Base-by-base conservation (phyloP, 2,329 filamentous ascomycete species). In the Trichoderma brevicompactum region DNA sequence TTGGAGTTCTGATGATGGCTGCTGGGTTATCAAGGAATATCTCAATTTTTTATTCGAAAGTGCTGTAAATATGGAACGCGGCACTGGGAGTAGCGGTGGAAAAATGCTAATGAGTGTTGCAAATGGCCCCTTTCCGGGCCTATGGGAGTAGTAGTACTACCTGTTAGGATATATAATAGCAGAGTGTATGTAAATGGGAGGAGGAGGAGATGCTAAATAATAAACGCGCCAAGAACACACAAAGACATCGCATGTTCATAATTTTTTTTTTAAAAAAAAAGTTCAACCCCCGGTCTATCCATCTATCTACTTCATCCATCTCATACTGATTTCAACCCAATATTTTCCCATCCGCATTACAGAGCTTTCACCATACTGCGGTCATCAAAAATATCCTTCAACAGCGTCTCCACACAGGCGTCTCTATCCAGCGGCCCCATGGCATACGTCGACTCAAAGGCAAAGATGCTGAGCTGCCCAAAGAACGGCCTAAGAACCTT, bases 361-460 rank as follows among this genome's bases (percentile, higher is more conserved):
- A 87, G 72, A 56, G 85, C 83, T 78, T 81, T 88, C 15, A 88
- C 85, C 72, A 89, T 85, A 65, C 79, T 92, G 73, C 83, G 85
- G 80, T 95, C 91, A 72, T 93, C 90, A 81, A 94, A 95, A 66
- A 96, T 72, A 79, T 96, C 92, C 73, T 79, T 86, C 73, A 96
- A 75, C 67, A 96, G 73, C 54, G 84, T 84, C 69, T 83, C 80
- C 61, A 85, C 81, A 72, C 91, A 93, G 9, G 81, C 82, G 59
- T 88, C 85, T 71, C 83, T 75, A 75, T 96, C 92, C 32, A 90
- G 78, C 48, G 77, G 77, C 41, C 87, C 89, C 88, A 97, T 94
- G 15, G 90, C 88, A 76, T 99, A 99, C 64, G 91, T 94, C 68
- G 89, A 91, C 80, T 99, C 95, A 78, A 97, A 99, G 0, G 92